phyloP scores from a whole-genome alignment of 1,139 yeast genomes.

The Lizanozyma gosingica region DNA sequence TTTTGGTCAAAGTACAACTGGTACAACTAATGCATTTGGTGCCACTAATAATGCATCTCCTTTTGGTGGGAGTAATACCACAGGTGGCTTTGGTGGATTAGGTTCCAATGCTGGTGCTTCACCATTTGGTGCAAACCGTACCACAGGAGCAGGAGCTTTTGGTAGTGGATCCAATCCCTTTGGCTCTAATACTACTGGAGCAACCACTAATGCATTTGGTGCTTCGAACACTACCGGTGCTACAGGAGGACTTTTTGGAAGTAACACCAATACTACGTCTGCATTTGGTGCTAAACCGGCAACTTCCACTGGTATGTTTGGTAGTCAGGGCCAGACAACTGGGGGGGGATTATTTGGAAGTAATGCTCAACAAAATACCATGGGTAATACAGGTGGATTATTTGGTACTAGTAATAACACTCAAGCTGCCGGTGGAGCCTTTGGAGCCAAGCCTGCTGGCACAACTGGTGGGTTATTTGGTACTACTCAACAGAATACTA shows the following conservation, averaged over 20 bases:
- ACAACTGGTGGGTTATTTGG: slow-evolving; percentile 17
- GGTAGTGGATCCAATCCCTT: slow-evolving; percentile 1
- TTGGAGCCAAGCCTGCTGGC: slow-evolving; percentile 11
- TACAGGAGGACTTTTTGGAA: slow-evolving; percentile 7
- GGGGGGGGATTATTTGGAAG: slow-evolving; percentile 14
- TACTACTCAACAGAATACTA: slow-evolving; percentile 2
- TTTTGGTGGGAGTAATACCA: slow-evolving; percentile 14
- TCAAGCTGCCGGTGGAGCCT: slow-evolving; percentile 14
- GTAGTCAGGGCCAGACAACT: slow-evolving; percentile 9
- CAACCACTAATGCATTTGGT: slow-evolving; percentile 13
- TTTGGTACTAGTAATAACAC: slow-evolving; percentile 10
- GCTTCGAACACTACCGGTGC: slow-evolving; percentile 8
- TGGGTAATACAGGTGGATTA: slow-evolving; percentile 17
- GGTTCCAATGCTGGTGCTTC: slow-evolving; percentile 12
- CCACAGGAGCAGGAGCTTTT: slow-evolving; percentile 2
- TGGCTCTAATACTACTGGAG: slow-evolving; percentile 17
- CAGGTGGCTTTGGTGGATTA: slow-evolving; percentile 10
- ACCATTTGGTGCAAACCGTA: slow-evolving; percentile 20
- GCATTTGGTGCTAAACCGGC: slow-evolving; percentile 11
- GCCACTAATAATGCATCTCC: slow-evolving; percentile 6
- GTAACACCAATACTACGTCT: slow-evolving; percentile 10
- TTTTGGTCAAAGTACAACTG: slow-evolving; percentile 9
- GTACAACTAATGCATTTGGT: slow-evolving; percentile 10
- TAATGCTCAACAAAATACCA: slow-evolving; percentile 6
- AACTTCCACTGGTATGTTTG: slow-evolving; percentile 21